Conservation (phyloP, 345 rosid genomes). For the Pistacia vera region DNA sequence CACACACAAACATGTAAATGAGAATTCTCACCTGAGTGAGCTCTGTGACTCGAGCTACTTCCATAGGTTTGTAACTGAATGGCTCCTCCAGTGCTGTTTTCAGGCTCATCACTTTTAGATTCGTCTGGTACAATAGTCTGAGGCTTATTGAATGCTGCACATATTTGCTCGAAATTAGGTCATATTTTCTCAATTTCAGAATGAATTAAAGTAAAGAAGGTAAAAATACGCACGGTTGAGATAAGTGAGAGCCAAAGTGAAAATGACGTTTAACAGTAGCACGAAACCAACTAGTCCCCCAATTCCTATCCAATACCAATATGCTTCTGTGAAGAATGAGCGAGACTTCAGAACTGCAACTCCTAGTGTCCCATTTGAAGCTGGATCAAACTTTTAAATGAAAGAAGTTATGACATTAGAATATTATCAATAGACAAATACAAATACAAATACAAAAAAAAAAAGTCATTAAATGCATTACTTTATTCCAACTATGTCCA, state of each 20-base stretch:
- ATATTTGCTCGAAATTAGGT: not conserved
- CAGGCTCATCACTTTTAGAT: conserved; percentile 26
- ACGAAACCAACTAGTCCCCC: conserved; percentile 52
- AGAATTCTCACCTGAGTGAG: conserved; percentile 20
- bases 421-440: not conserved
- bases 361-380: conserved; percentile 41
- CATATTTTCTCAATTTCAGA: conserved; percentile 2
- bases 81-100: conserved; percentile 24
- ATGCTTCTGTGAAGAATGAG: conserved; percentile 39
- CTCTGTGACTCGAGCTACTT: conserved; percentile 19
- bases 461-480: conserved; percentile 25
- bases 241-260: conserved; percentile 51
- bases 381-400: conserved; percentile 21
- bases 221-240: conserved; percentile 49
- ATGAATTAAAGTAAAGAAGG: conserved; percentile 16
- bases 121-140: conserved; percentile 44
- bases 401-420: conserved; percentile 1
- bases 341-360: conserved; percentile 43
- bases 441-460: not conserved
- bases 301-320: conserved; percentile 74
- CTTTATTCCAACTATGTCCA: conserved; percentile 51
- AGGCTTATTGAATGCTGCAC: conserved; percentile 58
- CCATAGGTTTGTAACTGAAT: conserved; percentile 26
- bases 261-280: conserved; percentile 51
- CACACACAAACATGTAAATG: not conserved